Percentiles rank a stretch among this genome's conserved stretches.
phyloP scores from a whole-genome alignment of 2,329 filamentous ascomycete genomes.

The Phyllosticta citriasiana region DNA sequence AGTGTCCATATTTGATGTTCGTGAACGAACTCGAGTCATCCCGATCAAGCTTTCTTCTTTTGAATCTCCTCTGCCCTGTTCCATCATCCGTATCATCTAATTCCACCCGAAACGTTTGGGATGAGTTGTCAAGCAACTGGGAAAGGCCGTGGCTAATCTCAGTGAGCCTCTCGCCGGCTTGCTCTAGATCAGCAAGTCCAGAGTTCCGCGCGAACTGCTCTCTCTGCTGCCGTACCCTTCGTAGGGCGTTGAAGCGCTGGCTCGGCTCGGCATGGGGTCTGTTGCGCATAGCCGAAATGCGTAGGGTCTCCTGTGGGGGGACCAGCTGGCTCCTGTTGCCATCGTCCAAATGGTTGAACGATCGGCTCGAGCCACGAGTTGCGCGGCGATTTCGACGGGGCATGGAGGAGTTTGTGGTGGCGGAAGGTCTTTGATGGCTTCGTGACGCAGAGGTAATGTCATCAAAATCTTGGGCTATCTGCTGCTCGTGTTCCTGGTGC shows the following conservation, averaged over 20 bases:
- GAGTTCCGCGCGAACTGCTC: slow-evolving; percentile 13
- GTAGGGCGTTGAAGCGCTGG: slow-evolving; percentile 22
- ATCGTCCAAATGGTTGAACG: neutral
- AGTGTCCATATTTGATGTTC: slow-evolving; percentile 68
- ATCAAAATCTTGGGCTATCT: slow-evolving; percentile 7
- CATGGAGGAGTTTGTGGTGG: slow-evolving; percentile 1
- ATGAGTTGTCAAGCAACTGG: slow-evolving; percentile 1
- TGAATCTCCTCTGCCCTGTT: slow-evolving; percentile 10
- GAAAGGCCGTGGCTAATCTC: slow-evolving; percentile 12
- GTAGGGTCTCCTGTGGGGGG: neutral
- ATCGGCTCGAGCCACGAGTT: neutral
- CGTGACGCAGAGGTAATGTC: slow-evolving; percentile 1
- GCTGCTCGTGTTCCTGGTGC: slow-evolving; percentile 16
- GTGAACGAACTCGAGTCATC: slow-evolving; percentile 20
- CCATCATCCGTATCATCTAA: neutral
- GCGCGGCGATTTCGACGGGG: slow-evolving; percentile 7
- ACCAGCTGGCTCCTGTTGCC: neutral
- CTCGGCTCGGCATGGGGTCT: slow-evolving; percentile 24
- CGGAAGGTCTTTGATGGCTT: slow-evolving; percentile 1
- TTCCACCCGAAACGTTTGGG: slow-evolving; percentile 5
- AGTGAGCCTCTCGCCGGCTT: slow-evolving; percentile 12
- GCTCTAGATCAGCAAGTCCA: slow-evolving; percentile 10
- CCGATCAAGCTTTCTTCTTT: slow-evolving; percentile 32
- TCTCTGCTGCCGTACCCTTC: slow-evolving; percentile 22
- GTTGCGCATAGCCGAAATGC: slow-evolving; percentile 7